Conservation (phyloP, 805 yeast genomes). For the Tetrapisispora phaffii region DNA sequence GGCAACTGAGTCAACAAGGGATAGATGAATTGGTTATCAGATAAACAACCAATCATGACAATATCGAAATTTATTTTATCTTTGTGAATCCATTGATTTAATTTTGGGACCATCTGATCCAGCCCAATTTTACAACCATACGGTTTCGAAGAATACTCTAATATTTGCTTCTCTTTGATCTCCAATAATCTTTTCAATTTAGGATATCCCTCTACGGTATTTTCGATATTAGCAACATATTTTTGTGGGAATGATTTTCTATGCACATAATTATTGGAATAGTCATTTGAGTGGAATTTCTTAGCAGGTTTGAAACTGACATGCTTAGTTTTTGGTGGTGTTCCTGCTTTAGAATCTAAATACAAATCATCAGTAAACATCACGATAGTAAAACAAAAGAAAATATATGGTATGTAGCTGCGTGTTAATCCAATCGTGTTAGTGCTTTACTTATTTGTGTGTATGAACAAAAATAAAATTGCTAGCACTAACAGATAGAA, state of each 20-base stretch:
- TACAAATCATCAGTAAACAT: conserved; percentile 7
- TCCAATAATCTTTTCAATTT: conserved; percentile 59
- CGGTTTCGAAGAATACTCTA: conserved; percentile 46
- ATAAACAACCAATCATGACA: conserved; percentile 81
- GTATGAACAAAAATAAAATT: too few species aligned
- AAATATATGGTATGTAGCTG: neutral
- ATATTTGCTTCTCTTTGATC: conserved; percentile 52
- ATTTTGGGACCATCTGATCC: conserved; percentile 44
- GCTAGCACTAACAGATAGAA: too few species aligned
- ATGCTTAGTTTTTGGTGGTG: conserved; percentile 9
- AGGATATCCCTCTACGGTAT: conserved; percentile 78
- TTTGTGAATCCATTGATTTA: conserved; percentile 51
- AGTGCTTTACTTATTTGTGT: too few species aligned
- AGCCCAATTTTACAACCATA: conserved; percentile 51
- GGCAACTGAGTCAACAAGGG: conserved; percentile 60
- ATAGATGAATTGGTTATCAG: conserved; percentile 59
- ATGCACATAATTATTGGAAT: conserved; percentile 58
- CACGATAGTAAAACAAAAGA: neutral
- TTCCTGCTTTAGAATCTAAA: neutral
- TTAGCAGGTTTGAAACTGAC: conserved; percentile 20
- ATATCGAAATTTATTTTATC: conserved; percentile 69
- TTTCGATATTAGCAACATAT: conserved; percentile 53
- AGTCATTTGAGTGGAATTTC: conserved; percentile 52
- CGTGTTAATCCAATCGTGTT: too few species aligned
- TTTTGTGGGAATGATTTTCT: conserved; percentile 52